A percentile compares a stretch with the other conserved stretches of the same genome.
Conservation (phyloP, 495 filamentous ascomycete species). For the Penicillium maclennaniae region DNA sequence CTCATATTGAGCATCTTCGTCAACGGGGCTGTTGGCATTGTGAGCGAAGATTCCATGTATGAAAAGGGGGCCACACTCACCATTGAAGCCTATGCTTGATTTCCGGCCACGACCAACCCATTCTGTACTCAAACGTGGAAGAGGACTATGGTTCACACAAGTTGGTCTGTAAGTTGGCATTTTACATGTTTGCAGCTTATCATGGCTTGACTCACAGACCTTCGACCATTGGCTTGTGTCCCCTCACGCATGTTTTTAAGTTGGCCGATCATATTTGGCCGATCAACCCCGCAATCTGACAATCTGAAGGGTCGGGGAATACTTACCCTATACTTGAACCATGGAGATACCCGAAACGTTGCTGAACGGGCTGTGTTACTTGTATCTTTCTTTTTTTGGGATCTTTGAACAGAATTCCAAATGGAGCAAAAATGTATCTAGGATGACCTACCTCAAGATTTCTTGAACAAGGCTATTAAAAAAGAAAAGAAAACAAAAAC, state of each 20-base stretch:
- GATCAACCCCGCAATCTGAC: conserved; percentile 1
- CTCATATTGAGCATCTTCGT: conserved; percentile 3
- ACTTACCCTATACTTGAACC: no score
- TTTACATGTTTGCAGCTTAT: background rate
- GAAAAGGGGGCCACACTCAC: background rate
- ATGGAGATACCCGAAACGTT: no score
- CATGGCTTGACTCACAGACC: background rate
- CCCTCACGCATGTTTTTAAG: background rate
- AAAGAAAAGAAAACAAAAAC: no score
- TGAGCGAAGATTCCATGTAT: background rate
- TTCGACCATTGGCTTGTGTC: background rate
- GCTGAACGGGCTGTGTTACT: no score
- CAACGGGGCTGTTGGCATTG: background rate
- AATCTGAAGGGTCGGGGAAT: no score
- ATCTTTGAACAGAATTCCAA: no score
- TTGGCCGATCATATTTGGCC: conserved; percentile 5
- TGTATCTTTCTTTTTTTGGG: no score
- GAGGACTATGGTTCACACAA: background rate
- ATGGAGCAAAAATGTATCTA: no score
- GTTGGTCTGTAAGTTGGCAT: background rate
- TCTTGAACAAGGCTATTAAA: no score
- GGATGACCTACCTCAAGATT: no score
- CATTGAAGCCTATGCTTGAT: conserved; percentile 5
- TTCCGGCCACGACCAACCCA: conserved; percentile 4
- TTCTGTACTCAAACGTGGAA: background rate